Conservation (phyloP, 257 asterid genomes). For the Lithospermum erythrorhizon region DNA sequence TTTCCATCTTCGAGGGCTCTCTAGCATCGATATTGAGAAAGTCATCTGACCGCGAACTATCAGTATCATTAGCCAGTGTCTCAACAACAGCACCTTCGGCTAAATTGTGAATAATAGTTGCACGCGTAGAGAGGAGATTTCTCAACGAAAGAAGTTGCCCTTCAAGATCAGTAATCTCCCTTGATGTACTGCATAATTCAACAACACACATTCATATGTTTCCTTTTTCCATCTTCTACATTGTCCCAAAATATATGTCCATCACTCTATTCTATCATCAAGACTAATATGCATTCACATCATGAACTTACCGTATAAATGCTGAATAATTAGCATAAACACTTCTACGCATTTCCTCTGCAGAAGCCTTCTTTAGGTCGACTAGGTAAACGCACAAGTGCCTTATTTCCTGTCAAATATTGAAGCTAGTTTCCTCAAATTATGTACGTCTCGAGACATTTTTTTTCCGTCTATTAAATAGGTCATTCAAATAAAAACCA, state of each 20-base stretch:
- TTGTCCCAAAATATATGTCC: neutral
- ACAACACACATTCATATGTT: slow-evolving; percentile 13
- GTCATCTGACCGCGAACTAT: slow-evolving; percentile 25
- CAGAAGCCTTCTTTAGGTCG: slow-evolving; percentile 81
- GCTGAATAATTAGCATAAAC: slow-evolving; percentile 86
- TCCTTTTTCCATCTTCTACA: slow-evolving; percentile 1
- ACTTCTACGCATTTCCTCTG: slow-evolving; percentile 90
- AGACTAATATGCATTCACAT: neutral
- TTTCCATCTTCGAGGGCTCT: slow-evolving; percentile 42
- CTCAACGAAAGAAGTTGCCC: slow-evolving; percentile 80
- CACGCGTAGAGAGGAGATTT: slow-evolving; percentile 60
- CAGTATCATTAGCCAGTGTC: slow-evolving; percentile 35
- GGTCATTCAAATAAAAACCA: too few species aligned
- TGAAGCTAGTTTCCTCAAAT: neutral
- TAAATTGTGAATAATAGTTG: slow-evolving; percentile 51
- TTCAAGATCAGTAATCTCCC: slow-evolving; percentile 86
- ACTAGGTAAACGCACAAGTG: slow-evolving; percentile 61
- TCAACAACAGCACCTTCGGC: slow-evolving; percentile 65
- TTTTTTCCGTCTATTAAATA: too few species aligned
- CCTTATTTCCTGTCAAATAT: slow-evolving; percentile 60
- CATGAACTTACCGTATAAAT: slow-evolving; percentile 53
- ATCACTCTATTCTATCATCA: neutral
- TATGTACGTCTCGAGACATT: neutral
- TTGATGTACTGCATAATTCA: slow-evolving; percentile 57
- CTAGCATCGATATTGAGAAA: slow-evolving; percentile 19